Percentiles rank a stretch among this genome's conserved stretches.
phyloP scores from a whole-genome alignment of 1,284 basidiomycete species.

The Trichosporon inkin region DNA sequence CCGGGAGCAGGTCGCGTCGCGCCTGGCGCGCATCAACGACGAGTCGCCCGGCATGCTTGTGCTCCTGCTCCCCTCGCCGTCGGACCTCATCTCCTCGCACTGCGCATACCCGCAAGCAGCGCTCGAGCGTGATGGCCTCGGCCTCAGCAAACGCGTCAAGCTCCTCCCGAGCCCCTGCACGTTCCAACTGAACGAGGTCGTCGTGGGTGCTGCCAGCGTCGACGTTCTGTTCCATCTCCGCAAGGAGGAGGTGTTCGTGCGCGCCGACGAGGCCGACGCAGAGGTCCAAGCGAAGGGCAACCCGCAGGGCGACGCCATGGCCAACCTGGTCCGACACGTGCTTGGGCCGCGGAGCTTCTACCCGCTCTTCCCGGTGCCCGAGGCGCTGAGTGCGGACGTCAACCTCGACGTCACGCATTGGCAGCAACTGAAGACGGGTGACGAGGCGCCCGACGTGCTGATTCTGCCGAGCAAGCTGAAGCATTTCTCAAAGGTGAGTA shows the following conservation, averaged over 20 bases:
- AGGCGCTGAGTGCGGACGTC: constrained; percentile 67
- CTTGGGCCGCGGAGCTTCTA: constrained; percentile 91
- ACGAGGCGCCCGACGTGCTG: constrained; percentile 68
- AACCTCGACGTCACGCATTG: constrained; percentile 80
- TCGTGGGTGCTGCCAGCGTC: constrained; percentile 72
- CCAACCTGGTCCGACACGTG: constrained; percentile 70
- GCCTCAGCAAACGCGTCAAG: constrained; percentile 60
- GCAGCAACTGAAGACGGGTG: constrained; percentile 48
- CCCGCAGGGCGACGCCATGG: constrained; percentile 66
- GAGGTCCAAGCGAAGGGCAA: constrained; percentile 45
- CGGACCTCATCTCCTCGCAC: constrained; percentile 75
- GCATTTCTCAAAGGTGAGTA: constrained; percentile 72
- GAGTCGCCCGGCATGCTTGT: constrained; percentile 64
- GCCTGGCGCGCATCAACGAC: constrained; percentile 60
- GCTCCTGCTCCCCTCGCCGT: constrained; percentile 73
- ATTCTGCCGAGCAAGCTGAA: constrained; percentile 79
- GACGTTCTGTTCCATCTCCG: constrained; percentile 86
- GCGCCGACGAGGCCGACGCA: constrained; percentile 63
- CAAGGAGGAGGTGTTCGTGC: constrained; percentile 74
- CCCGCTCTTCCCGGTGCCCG: constrained; percentile 83
- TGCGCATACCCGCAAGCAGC: constrained; percentile 83
- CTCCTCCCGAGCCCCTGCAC: constrained; percentile 80
- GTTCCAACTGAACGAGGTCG: constrained; percentile 78
- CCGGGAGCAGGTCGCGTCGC: constrained; percentile 60
- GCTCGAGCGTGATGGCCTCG: constrained; percentile 54